phyloP scores from a whole-genome alignment of 2,329 filamentous ascomycete species.

The Calonectria fujianensis region DNA sequence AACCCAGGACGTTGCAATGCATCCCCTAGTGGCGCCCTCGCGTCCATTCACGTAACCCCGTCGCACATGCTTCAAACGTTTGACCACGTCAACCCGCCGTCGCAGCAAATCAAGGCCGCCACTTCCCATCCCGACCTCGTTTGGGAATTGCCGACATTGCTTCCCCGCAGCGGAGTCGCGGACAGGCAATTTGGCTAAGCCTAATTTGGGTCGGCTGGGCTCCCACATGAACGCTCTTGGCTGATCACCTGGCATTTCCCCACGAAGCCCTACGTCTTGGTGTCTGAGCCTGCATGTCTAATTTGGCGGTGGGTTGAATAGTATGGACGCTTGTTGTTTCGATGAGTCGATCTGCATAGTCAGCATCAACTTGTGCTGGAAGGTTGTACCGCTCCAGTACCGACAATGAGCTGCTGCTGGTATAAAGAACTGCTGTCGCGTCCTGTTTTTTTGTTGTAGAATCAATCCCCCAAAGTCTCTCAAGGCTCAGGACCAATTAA shows the following conservation, averaged over 20 bases:
- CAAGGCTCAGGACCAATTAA: neutral
- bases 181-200: neutral
- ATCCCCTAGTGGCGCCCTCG: neutral
- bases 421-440: neutral
- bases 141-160: neutral
- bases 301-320: constrained; percentile 16
- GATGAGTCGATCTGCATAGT: constrained; percentile 10
- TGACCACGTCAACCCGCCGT: constrained; percentile 7
- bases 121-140: neutral
- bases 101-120: neutral
- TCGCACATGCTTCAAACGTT: neutral
- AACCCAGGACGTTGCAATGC: constrained; percentile 1
- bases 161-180: constrained; percentile 12
- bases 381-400: neutral
- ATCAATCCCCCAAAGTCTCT: neutral
- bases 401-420: neutral
- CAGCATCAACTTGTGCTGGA: neutral
- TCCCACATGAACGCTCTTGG: constrained; percentile 2
- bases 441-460: neutral
- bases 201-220: constrained; percentile 18
- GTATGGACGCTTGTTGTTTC: neutral
- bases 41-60: neutral
- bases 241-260: constrained; percentile 18
- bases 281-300: constrained; percentile 10
- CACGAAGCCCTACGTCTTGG: neutral